A percentile compares a stretch with the other conserved stretches of the same genome.
Conservation (phyloP, 1,284 basidiomycete genomes). For the Singerocomus rubriflavus region DNA sequence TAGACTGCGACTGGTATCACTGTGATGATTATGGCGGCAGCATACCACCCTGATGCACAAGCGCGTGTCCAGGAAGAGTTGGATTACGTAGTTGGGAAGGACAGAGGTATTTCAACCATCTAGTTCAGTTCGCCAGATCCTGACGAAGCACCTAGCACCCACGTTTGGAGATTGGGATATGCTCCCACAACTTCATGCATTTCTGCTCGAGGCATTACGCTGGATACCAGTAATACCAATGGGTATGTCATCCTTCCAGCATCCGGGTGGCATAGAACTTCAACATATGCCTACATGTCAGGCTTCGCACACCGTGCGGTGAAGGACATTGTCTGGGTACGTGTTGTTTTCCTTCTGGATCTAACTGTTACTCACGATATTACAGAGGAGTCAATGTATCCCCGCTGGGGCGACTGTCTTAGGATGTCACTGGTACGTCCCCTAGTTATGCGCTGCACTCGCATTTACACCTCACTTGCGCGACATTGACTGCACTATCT, state of each 20-base stretch:
- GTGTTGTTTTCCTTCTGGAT: background rate
- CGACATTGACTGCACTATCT: background rate
- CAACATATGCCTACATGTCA: slow-evolving; percentile 3
- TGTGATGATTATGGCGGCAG: background rate
- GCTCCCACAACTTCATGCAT: slow-evolving; percentile 9
- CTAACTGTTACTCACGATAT: background rate
- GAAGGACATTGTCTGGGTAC: slow-evolving; percentile 39
- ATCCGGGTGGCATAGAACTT: background rate
- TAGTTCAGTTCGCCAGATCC: background rate
- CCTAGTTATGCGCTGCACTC: no score
- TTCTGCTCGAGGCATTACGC: slow-evolving; percentile 37
- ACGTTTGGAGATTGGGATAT: background rate
- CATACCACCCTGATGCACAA: background rate
- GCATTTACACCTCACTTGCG: background rate
- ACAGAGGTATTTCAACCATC: background rate
- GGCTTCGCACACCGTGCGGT: slow-evolving; percentile 37
- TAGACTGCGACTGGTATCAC: background rate
- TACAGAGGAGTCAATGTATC: slow-evolving; percentile 16
- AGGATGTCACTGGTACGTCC: slow-evolving; percentile 18
- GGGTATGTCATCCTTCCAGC: slow-evolving; percentile 8
- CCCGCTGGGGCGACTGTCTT: slow-evolving; percentile 11
- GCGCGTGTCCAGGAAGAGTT: background rate
- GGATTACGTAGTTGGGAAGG: background rate
- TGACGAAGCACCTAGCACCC: background rate
- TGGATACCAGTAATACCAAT: slow-evolving; percentile 36